Base-by-base conservation (phyloP, 352 stramenopile species). In the Phytophthora podocarpi region DNA sequence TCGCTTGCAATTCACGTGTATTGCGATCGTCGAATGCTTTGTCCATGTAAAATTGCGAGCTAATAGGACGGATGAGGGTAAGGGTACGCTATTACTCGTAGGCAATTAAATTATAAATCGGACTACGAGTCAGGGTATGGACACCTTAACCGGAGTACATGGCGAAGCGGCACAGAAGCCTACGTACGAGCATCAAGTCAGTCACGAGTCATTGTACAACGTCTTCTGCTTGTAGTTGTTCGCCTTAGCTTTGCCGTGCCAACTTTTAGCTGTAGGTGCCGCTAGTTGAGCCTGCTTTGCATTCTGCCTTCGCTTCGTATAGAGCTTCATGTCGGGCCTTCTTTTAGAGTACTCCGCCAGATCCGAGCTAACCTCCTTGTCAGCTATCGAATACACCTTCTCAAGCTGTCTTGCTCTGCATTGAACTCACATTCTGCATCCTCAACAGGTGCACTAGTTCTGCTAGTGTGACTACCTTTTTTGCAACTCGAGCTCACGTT, bases 391-490 rank as follows among this genome's bases (percentile, higher is more conserved):
- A 53, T 54, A 62, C 2, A 54, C 12, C n/a, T 20, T 54, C n/a
- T 54, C 40, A 47, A 59, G 28, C 15, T 49, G 31, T 50, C 27
- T 6, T 30, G 23, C 23, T 49, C 50, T 16, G 39, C 36, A 12
- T 61, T 41, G 15, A 52, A 61, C 21, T 53, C 30, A 20, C 52
- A 52, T n/a, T 27, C 36, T 41, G 50, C 27, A 26, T 59, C 15
- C 8, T 46, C 20, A 6, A 45, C 31, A 39, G 30, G 15, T 4
- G 47, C 31, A 32, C 10, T 47, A 31, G 52, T 46, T 46, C 52
- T 45, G 24, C 32, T 47, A 6, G 32, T 59, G 9, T 42, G 35
- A 27, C 49, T 9, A 48, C 35, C 21, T 47, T 57, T 15, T 40
- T 26, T 24, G 24, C 24, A 15, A 49, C 28, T 34, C 11, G 28